A percentile compares a stretch with the other conserved stretches of the same genome.
phyloP scores from a whole-genome alignment of 2,329 filamentous ascomycete species.

The Fusarium proliferatum region DNA sequence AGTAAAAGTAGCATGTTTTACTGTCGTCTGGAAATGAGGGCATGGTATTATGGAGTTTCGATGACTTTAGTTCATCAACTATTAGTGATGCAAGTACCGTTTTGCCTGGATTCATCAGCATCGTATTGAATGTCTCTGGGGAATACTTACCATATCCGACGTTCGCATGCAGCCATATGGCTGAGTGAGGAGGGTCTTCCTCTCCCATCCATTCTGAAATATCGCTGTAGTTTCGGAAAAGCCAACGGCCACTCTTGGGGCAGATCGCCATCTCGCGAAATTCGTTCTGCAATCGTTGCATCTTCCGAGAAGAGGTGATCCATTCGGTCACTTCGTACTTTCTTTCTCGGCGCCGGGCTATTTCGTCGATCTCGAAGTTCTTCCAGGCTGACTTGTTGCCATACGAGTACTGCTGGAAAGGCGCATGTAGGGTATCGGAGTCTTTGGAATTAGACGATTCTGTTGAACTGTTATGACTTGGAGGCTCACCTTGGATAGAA shows the following conservation, averaged over 20 bases:
- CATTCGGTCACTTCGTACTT: background rate
- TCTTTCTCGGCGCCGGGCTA: accelerated
- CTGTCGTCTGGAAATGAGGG: background rate
- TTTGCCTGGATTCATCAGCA: background rate
- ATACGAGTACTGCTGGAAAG: background rate
- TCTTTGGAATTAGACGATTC: background rate
- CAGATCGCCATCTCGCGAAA: background rate
- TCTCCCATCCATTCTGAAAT: conserved; percentile 6
- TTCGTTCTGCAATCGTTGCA: accelerated
- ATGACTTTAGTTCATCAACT: background rate
- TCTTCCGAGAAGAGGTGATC: background rate
- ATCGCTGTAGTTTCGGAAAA: background rate
- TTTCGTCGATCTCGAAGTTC: background rate
- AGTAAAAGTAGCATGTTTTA: conserved; percentile 8
- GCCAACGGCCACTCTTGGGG: background rate
- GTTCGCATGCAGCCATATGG: conserved; percentile 2
- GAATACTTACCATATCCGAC: background rate
- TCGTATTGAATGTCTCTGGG: accelerated
- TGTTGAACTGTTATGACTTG: too few species aligned
- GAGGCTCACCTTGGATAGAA: too few species aligned
- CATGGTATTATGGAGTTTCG: accelerated
- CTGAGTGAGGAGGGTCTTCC: conserved; percentile 1
- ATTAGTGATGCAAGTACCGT: background rate
- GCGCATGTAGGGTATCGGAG: too few species aligned
- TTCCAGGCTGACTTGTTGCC: background rate